Base-by-base conservation (phyloP, 2,329 filamentous ascomycete species). In the Penicillium sp. region DNA sequence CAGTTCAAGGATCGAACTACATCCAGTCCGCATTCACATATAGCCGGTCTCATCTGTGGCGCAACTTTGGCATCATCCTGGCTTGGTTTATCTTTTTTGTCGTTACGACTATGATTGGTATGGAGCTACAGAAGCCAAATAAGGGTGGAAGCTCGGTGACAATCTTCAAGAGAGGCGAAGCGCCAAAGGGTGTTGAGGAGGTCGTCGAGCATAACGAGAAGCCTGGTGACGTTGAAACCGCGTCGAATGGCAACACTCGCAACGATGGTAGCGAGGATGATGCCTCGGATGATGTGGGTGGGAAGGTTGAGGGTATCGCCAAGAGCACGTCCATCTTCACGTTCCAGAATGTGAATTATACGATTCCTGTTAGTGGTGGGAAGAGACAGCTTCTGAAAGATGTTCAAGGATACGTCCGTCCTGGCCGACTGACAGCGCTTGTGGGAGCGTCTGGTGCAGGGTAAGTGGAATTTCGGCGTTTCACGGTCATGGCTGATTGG, bases 301-400 rank as follows among this genome's bases (percentile, higher is more conserved):
- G 70, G 50, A 71, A 77, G 56, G 76, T 82, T 48, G 75, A 82
- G 38, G 81, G 81, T 2, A 83, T 90, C 15, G 85, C 85, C 1
- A 86, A 85, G 69, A 89, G 89, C 63, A 86, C 90, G 54, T 86
- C 88, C 41, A 82, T 92, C n/a, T 83, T 96, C 63, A 96, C 93
- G 0, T 97, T 92, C 90, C 91, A 94, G 73, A 83, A 91, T 66
- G 87, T 97, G 63, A 91, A 89, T 71, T 97, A 97, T 73, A 85
- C 73, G 55, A 89, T 84, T 64, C 79, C 65, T 11, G 79, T 78
- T 53, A 77, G 81, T 49, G 73, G 76, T 45, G 79, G 80, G 15
- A 71, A 81, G 66, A 73, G 76, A 49, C 75, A 78, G 4, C 73
- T 90, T 5, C 75, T 90, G 11, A 82, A 87, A 63, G 81, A 88